Evolutionary conservation across 495 filamentous ascomycete genomes (phyloP), one percentile per base, ranked within the genome.

Genomic region (Symbiotaphrina buchneri): DNA sequence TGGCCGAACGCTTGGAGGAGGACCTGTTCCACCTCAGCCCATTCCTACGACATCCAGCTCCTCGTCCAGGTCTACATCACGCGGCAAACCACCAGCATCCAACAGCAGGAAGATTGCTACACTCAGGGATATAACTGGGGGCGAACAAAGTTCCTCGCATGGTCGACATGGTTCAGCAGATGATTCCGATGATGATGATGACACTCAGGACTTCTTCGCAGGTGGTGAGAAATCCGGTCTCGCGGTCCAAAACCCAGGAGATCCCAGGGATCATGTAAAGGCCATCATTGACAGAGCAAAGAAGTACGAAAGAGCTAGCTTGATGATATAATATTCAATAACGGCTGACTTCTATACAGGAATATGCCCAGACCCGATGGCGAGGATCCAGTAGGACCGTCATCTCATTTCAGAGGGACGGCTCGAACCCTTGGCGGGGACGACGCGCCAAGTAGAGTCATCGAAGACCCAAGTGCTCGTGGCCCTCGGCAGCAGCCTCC

Each of bases 171-270:
- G 56, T 5, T 54, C 68, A 28, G 58, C 61, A 17, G 59, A 70
- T 31, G 65, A 64, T 10, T 68, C 66, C 14, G 60, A 74, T 25
- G 66, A 71, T 20, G 64, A 65, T 4, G 54, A 69, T 16, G 57
- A 61, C 21, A 67, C 73, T 5, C 68, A 80, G 33, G 80, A 94
- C 47, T 63, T 93, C 29, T 97, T 90, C 47, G 76, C 87, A 5
- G 87, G 87, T 31, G 87, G 87, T 27, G 87, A 93, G 57, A 97
- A 97, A 54, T 93, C 84, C 15, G 90, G 84, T 4, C 53, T 95
- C 18, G 90, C 87, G 2, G 83, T 97, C 32, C 80, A 94, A 47
- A 84, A 95, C 46, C 87, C 87, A 0, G 58, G 65, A 31, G 76
- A 74, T 36, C 54, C 73, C 10, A 66, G 68, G 42, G 67, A 65